Evolutionary conservation across 352 stramenopile genomes (phyloP).

Genomic region (Pythium vanterpoolii): DNA sequence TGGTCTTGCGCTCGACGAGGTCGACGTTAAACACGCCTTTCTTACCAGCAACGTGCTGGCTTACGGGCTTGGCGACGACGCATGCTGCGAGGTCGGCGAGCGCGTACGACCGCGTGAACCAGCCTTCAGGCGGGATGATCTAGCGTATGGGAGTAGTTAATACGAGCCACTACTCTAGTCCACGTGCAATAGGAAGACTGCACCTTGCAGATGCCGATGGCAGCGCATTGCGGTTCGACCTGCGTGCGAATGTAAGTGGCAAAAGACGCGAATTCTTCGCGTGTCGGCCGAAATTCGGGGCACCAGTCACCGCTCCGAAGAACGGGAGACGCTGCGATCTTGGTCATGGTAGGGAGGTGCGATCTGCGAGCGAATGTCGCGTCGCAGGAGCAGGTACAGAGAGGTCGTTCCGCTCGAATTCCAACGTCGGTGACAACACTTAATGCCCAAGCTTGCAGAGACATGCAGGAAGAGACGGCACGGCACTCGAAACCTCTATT

Average conservation of each 20-base stretch:
- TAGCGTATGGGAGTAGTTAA: slow-evolving; percentile 5
- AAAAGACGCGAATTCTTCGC: slow-evolving; percentile 84
- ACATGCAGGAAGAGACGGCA: slow-evolving; percentile 1
- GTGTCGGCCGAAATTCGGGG: slow-evolving; percentile 84
- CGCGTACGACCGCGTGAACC: slow-evolving; percentile 72
- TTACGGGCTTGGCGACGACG: slow-evolving; percentile 61
- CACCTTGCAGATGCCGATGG: slow-evolving; percentile 90
- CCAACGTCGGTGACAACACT: background rate
- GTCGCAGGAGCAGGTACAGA: background rate
- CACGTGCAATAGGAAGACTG: too few species aligned
- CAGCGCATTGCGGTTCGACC: slow-evolving; percentile 70
- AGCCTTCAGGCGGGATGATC: slow-evolving; percentile 72
- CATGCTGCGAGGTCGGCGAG: slow-evolving; percentile 37
- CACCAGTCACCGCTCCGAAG: slow-evolving; percentile 45
- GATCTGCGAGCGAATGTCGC: background rate
- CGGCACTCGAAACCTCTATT: slow-evolving; percentile 5
- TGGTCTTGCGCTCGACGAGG: slow-evolving; percentile 80
- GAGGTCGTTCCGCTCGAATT: background rate
- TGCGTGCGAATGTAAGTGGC: slow-evolving; percentile 80
- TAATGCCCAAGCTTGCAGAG: slow-evolving; percentile 1
- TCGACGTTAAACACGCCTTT: slow-evolving; percentile 90
- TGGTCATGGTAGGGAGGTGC: background rate
- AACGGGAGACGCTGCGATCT: background rate
- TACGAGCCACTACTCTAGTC: too few species aligned
- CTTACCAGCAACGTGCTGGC: slow-evolving; percentile 86